phyloP scores from a whole-genome alignment of 2,329 filamentous ascomycete species.

The Didymella segeticola region DNA sequence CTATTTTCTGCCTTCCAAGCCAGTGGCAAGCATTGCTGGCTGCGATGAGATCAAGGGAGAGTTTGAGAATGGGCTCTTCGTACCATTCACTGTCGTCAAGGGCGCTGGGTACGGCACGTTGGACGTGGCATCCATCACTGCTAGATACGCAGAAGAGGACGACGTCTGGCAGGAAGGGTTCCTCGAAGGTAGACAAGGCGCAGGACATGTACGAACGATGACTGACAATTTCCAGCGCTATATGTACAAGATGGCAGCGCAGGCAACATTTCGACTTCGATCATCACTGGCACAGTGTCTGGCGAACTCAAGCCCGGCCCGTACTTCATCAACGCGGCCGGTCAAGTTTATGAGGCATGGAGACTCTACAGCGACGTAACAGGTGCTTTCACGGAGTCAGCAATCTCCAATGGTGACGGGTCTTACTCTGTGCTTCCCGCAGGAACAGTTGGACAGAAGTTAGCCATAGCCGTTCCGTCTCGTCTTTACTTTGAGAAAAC shows the following conservation, averaged over 20 bases:
- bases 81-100: conserved; percentile 50
- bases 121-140: conserved; percentile 29
- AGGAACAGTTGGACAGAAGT: conserved; percentile 44
- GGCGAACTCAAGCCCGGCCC: conserved; percentile 53
- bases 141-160: conserved; percentile 43
- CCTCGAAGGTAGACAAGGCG: conserved; percentile 34
- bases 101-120: conserved; percentile 27
- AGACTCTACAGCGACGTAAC: conserved; percentile 58
- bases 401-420: conserved; percentile 48
- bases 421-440: conserved; percentile 53
- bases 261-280: conserved; percentile 24
- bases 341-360: conserved; percentile 58
- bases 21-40: conserved; percentile 42
- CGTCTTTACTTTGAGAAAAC: conserved; percentile 65
- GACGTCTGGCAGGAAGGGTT: conserved; percentile 54
- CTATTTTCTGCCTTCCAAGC: conserved; percentile 51
- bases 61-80: conserved; percentile 34
- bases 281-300: conserved; percentile 26
- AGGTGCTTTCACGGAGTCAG: conserved; percentile 58
- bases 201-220: background rate
- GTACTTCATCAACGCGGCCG: conserved; percentile 58
- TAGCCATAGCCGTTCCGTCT: conserved; percentile 61
- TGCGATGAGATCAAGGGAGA: conserved; percentile 25
- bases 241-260: conserved; percentile 29
- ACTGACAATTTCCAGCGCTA: conserved; percentile 23